Conservation (phyloP, 192 early-diverging fungal genomes). For the Coemansia sp. region DNA sequence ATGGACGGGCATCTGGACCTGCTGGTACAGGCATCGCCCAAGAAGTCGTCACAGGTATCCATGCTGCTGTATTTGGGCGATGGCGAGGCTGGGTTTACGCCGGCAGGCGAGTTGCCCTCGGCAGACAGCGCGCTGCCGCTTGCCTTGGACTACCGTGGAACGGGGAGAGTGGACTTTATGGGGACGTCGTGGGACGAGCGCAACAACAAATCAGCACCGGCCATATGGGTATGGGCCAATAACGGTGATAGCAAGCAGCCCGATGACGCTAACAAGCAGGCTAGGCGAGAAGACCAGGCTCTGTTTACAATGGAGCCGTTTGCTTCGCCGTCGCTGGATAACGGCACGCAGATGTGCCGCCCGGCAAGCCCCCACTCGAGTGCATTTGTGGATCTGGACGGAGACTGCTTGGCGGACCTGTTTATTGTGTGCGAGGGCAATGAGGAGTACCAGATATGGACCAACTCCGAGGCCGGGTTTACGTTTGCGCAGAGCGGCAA, state of each 20-base stretch:
- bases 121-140: constrained; percentile 25
- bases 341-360: constrained; percentile 55
- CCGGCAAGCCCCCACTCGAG: constrained; percentile 82
- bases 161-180: constrained; percentile 16
- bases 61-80: constrained; percentile 78
- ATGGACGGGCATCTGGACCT: constrained; percentile 86
- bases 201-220: not conserved
- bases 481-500: constrained; percentile 57
- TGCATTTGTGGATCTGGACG: constrained; percentile 89
- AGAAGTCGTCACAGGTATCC: constrained; percentile 46
- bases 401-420: constrained; percentile 80
- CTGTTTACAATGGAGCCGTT: constrained; percentile 14
- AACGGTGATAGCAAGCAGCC: constrained; percentile 49
- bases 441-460: constrained; percentile 74
- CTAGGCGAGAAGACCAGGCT: constrained; percentile 25
- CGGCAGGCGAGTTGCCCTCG: constrained; percentile 16
- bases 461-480: constrained; percentile 64
- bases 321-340: constrained; percentile 5
- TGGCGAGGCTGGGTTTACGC: constrained; percentile 61
- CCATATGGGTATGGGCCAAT: constrained; percentile 22
- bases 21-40: constrained; percentile 65
- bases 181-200: constrained; percentile 23
- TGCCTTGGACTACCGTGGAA: constrained; percentile 37
- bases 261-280: constrained; percentile 53
- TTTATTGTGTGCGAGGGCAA: constrained; percentile 70